Evolutionary conservation across 2,329 filamentous ascomycete genomes (phyloP), one percentile per base, ranked within the genome.

Genomic region (Raffaelea ambrosiae): DNA sequence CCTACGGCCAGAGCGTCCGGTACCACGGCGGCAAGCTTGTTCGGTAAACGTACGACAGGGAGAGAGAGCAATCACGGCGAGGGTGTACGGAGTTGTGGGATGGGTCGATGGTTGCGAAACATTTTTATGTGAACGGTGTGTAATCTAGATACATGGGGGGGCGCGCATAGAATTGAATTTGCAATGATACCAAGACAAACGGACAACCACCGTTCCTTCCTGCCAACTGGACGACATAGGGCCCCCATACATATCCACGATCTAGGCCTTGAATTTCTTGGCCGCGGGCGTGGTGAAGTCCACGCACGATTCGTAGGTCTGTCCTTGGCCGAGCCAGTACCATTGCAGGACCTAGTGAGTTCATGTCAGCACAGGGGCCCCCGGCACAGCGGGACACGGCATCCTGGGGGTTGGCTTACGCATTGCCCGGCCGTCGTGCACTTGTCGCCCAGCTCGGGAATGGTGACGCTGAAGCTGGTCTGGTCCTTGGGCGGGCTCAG

Each of bases 291-390:
- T 50, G 35, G 52, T 56, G 46, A 84, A 81, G 57, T 83, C 79
- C 45, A 82, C 66, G 62, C 79, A 83, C 44, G 72, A 71, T 66
- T 80, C 74, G 58, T 83, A 83, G 11, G 78, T 81, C 69, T 83
- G 79, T 49, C 64, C 66, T 16, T 63, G 58, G 4, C 77, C 76
- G 51, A 79, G 69, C 79, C 79, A 83, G 62, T 68, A 81, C 77
- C 78, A 81, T 62, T 83, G 79, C 41, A 83, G 67, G 3, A 74
- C 74, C 53, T 18, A 42, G 21, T 14, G 20, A 31, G 19, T 29
- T 7, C 26, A 7, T 29, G 26, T 29, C 26, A 7, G 26, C 26
- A n/a, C n/a, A n/a, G n/a, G n/a, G n/a, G n/a, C n/a, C n/a, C n/a
- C n/a, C n/a, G n/a, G n/a, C n/a, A n/a, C n/a, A n/a, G n/a, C n/a